Percentiles rank a stretch among this genome's conserved stretches.
These are phyloP conservation scores for Beta macrorhiza DNA, from an alignment of 179 eudicot species.

Conservation along the genomic window DNA sequence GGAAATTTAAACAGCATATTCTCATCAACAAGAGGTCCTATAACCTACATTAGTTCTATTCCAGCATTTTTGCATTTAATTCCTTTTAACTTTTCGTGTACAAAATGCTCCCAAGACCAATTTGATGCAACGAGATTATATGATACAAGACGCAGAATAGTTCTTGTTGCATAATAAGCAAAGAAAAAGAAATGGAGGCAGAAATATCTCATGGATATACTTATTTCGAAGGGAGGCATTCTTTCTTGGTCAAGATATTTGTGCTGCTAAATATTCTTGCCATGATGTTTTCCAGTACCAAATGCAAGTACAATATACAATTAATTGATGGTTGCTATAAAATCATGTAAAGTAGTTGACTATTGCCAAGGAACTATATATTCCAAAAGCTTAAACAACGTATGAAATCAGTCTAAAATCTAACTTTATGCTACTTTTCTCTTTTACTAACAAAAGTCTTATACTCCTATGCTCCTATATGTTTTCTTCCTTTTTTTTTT, in stretches of 20 bases:
- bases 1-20: constrained; percentile 5
- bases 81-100: background rate
- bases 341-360: background rate
- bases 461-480: too few relatives aligned
- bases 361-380: background rate
- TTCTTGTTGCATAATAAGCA: background rate
- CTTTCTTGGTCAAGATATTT: background rate
- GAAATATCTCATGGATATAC: background rate
- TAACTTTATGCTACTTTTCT: background rate
- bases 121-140: background rate
- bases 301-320: background rate
- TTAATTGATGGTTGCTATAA: background rate
- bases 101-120: background rate
- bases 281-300: background rate
- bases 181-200: background rate
- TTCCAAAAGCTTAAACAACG: background rate
- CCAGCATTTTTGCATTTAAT: background rate
- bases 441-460: background rate
- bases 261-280: background rate
- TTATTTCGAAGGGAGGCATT: background rate
- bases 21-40: background rate
- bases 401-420: background rate
- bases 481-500: background rate
- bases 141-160: background rate
- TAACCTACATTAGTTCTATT: background rate